These are phyloP conservation scores for Xylaria scruposa DNA, from an alignment of 495 filamentous ascomycete species.

Conservation along the genomic window DNA sequence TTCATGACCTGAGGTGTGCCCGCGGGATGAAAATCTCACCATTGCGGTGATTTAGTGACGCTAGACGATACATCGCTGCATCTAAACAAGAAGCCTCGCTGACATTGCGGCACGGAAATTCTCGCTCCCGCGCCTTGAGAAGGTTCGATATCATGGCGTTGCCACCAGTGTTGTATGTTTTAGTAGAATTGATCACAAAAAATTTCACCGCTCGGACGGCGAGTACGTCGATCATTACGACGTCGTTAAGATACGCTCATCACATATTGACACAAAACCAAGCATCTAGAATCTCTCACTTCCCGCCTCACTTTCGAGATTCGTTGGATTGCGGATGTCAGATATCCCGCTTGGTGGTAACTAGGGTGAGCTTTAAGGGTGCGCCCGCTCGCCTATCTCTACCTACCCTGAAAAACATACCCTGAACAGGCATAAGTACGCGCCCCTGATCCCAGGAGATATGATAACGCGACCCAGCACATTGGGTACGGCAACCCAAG, in stretches of 20 bases:
- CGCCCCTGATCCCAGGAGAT: not conserved
- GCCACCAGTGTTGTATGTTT: not conserved
- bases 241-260: not conserved
- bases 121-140: not conserved
- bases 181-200: not conserved
- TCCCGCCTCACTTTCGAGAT: not conserved
- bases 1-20: not conserved
- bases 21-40: not conserved
- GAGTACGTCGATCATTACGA: not conserved
- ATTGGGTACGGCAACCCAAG: slow-evolving; percentile 7
- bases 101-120: not conserved
- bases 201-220: not conserved
- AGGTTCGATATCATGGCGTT: not conserved
- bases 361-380: slow-evolving; percentile 8
- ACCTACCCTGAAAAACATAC: slow-evolving; percentile 4
- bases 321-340: slow-evolving; percentile 4
- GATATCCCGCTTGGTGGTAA: slow-evolving; percentile 3
- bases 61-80: not conserved
- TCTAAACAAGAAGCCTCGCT: not conserved
- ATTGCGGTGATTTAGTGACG: not conserved
- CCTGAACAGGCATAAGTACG: slow-evolving; percentile 11
- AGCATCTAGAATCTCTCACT: not conserved
- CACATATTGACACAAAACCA: not conserved
- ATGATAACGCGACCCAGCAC: slow-evolving; percentile 16
- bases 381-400: slow-evolving; percentile 15